Base-by-base conservation (phyloP, 805 yeast species). In the Ascoidea asiatica region DNA sequence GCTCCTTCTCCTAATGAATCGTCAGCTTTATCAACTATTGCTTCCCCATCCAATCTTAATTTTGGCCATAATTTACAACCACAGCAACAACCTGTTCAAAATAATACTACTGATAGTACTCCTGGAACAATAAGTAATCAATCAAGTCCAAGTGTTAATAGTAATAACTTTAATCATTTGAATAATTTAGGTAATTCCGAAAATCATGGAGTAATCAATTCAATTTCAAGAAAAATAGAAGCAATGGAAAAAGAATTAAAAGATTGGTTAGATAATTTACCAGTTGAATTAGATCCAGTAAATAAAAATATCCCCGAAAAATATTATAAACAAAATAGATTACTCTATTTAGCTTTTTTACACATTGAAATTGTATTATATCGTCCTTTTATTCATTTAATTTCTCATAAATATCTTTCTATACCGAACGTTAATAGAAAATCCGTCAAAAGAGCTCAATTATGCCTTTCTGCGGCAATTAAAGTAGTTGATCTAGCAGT, bases 361-460 rank as follows among this genome's bases (percentile, higher is more conserved):
- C 85, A 86, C 56, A 84, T 87, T 45, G 83, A 82, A 57, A 77
- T 87, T 46, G 81, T 84, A 54, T 66, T 88, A 15, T 88, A 87
- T 55, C 73, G 95, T 43, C 96, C 96, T 1, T 88, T 87, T 57
- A 82, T 88, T 52, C 95, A 87, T 62, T 85, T 81, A 57, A 73
- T 82, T 44, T 73, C 85, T 33, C 78, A 82, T 43, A 77, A 75
- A 40, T 66, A 61, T 45, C 51, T 59, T 38, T 54, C 62, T 18
- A 50, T 55, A 39, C 50, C 62, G 35, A 53, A 48, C 19, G 58
- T 63, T 50, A 82, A 77, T 53, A 72, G 78, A 39, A 67, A 77
- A 47, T 81, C 88, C 17, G 68, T 79, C 37, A 77, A 77, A 11
- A 72, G 87, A 57, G 94, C 95, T 0, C 72, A 81, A 53, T 83